A percentile compares a stretch with the other conserved stretches of the same genome.
Conservation (phyloP, 352 stramenopile genomes). For the Peronospora destructor region DNA sequence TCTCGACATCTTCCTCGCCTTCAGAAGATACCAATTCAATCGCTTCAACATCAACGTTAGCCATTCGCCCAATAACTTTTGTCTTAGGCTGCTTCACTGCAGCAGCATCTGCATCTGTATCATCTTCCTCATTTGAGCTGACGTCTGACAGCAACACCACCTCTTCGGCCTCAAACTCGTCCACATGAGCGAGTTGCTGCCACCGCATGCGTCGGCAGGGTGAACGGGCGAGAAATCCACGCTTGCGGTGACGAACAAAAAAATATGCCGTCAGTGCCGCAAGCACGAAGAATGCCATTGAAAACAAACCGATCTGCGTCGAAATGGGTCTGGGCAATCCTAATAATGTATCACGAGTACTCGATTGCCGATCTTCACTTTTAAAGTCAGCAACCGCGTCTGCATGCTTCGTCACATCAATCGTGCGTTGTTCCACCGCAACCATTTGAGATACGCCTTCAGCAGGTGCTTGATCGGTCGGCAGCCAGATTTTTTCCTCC, state of each 20-base stretch:
- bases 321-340: constrained; percentile 1
- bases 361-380: neutral
- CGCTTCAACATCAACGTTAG: constrained; percentile 7
- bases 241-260: constrained; percentile 20
- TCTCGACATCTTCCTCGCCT: constrained; percentile 6
- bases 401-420: neutral
- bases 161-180: constrained; percentile 36
- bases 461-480: constrained; percentile 1
- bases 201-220: constrained; percentile 26
- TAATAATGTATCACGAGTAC: neutral
- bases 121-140: constrained; percentile 19
- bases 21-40: constrained; percentile 4
- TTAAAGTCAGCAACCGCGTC: neutral
- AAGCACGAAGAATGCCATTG: constrained; percentile 20
- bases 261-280: constrained; percentile 25
- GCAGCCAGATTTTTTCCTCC: constrained; percentile 23
- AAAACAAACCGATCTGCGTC: constrained; percentile 18
- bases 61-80: constrained; percentile 10
- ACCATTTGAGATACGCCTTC: constrained; percentile 4
- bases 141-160: constrained; percentile 35
- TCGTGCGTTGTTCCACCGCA: neutral
- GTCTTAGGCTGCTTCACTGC: constrained; percentile 7
- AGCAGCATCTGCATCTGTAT: neutral
- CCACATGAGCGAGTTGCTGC: constrained; percentile 15
- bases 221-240: constrained; percentile 6